Conservation (phyloP, 371 early-diverging fungal species). For the Mortierella sp. region DNA sequence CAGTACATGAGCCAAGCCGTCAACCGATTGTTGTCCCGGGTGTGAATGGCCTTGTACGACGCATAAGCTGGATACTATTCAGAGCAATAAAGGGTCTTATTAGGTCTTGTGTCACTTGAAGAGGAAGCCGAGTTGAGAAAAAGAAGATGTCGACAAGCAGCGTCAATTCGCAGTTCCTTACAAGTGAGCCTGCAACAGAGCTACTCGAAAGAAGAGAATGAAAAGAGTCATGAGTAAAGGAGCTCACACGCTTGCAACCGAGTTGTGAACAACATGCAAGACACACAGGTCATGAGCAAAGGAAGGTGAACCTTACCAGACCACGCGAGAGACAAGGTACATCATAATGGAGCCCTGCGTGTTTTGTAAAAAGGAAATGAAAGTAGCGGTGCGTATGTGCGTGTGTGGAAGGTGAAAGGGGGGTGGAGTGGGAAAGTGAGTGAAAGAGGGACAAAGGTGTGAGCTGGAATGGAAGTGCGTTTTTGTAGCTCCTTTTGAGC, state of each 20-base stretch:
- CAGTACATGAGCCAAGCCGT: constrained; percentile 58
- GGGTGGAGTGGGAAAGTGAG: not conserved
- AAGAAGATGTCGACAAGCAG: not conserved
- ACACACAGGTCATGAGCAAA: not conserved
- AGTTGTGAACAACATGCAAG: not conserved
- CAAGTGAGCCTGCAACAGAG: constrained; percentile 46
- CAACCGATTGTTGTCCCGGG: constrained; percentile 39
- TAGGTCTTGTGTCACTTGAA: not conserved
- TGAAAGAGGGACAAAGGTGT: not conserved
- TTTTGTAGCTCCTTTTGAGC: not conserved
- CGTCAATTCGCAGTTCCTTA: constrained; percentile 15
- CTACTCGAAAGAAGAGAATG: not conserved
- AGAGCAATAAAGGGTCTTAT: not conserved
- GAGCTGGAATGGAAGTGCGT: constrained; percentile 8
- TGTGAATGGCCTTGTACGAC: constrained; percentile 54
- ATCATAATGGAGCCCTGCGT: constrained; percentile 21
- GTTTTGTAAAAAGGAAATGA: not conserved
- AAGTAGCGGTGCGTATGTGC: not conserved
- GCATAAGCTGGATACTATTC: constrained; percentile 55
- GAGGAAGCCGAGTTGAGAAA: not conserved
- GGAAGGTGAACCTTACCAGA: constrained; percentile 23
- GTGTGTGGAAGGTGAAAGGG: not conserved
- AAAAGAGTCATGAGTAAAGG: not conserved
- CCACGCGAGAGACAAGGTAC: constrained; percentile 41
- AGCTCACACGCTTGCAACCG: not conserved